Evolutionary conservation across 257 asterid genomes (phyloP).

Genomic region (Fraxinus anomala): DNA sequence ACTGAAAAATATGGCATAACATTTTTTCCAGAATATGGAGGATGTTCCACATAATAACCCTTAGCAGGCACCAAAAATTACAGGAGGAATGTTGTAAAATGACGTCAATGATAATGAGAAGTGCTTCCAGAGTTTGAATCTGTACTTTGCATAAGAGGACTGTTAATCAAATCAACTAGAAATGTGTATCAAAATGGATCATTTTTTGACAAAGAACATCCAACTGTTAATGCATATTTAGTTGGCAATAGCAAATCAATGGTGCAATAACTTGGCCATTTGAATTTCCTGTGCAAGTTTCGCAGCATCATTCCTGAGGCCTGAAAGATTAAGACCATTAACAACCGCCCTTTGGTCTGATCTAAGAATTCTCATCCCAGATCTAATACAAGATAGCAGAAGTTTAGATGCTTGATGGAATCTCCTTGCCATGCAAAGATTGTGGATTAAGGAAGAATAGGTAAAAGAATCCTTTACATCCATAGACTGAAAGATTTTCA

Average conservation of each 20-base stretch:
- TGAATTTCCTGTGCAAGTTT: slow-evolving; percentile 47
- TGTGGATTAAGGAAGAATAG: slow-evolving; percentile 70
- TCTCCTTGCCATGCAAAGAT: slow-evolving; percentile 65
- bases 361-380: slow-evolving; percentile 55
- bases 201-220: background rate
- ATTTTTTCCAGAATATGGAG: too few relatives aligned
- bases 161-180: background rate
- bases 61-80: too few relatives aligned
- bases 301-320: slow-evolving; percentile 38
- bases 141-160: background rate
- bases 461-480: slow-evolving; percentile 70
- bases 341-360: slow-evolving; percentile 59
- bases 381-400: slow-evolving; percentile 55
- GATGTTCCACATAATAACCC: background rate
- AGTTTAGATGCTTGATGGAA: slow-evolving; percentile 65
- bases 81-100: background rate
- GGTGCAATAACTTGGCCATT: slow-evolving; percentile 45
- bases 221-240: background rate
- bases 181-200: background rate
- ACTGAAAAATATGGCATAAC: too few relatives aligned
- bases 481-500: slow-evolving; percentile 56
- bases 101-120: background rate
- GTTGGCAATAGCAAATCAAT: slow-evolving; percentile 21
- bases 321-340: slow-evolving; percentile 50
- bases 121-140: background rate